Conservation (phyloP, 176 grass and related monocot genomes). For the Carex parvula region DNA sequence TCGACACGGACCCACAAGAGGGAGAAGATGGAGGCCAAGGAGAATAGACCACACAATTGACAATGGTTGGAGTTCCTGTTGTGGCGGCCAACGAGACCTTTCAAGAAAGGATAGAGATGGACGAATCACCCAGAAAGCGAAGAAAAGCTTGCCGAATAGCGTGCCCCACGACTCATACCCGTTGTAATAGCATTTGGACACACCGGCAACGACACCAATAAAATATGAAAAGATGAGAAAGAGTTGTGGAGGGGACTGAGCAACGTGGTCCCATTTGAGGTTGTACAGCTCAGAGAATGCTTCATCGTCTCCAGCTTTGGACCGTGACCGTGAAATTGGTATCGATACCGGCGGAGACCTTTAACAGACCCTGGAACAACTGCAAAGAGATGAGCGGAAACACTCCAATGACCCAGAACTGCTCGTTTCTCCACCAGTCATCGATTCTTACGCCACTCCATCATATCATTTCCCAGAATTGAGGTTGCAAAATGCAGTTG, state of each 20-base stretch:
- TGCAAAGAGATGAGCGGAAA: constrained; percentile 26
- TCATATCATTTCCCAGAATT: constrained; percentile 31
- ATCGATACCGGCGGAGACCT: constrained; percentile 17
- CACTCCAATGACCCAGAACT: constrained; percentile 30
- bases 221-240: constrained; percentile 26
- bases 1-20: constrained; percentile 26
- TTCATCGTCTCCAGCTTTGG: constrained; percentile 19
- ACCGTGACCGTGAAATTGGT: constrained; percentile 18
- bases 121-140: constrained; percentile 30
- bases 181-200: constrained; percentile 25
- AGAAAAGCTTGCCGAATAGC: constrained; percentile 24
- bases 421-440: constrained; percentile 30
- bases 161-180: constrained; percentile 28
- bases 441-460: constrained; percentile 26
- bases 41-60: constrained; percentile 33
- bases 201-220: constrained; percentile 23
- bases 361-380: constrained; percentile 24
- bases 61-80: constrained; percentile 27
- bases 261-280: constrained; percentile 29
- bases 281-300: constrained; percentile 28
- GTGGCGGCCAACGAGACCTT: constrained; percentile 25
- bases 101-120: constrained; percentile 32
- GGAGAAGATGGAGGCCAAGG: constrained; percentile 23
- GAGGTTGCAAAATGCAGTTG: constrained; percentile 28
- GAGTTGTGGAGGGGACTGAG: constrained; percentile 25